phyloP scores from a whole-genome alignment of 257 asterid genomes.

The Leonotis leonurus region DNA sequence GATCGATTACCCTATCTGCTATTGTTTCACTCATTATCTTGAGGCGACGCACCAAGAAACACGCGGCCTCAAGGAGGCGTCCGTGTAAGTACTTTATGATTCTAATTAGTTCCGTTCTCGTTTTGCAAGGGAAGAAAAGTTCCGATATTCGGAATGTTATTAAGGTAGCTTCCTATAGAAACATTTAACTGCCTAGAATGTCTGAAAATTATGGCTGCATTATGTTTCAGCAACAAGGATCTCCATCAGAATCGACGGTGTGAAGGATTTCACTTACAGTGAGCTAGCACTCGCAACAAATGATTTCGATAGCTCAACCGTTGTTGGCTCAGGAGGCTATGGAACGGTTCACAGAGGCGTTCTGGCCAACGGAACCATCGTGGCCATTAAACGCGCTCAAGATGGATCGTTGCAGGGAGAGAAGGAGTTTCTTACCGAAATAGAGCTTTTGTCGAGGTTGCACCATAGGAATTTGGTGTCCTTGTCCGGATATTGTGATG shows the following conservation, averaged over 20 bases:
- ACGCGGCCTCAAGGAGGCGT: slow-evolving; percentile 46
- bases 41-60: slow-evolving; percentile 44
- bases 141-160: neutral
- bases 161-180: too few relatives aligned
- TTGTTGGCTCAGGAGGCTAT: slow-evolving; percentile 91
- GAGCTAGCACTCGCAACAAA: slow-evolving; percentile 71
- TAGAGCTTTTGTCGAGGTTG: slow-evolving; percentile 76
- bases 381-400: slow-evolving; percentile 90
- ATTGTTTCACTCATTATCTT: slow-evolving; percentile 48
- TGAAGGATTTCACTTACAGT: slow-evolving; percentile 59
- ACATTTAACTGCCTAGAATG: neutral
- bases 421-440: slow-evolving; percentile 91
- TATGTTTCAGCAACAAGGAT: slow-evolving; percentile 59
- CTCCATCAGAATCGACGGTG: slow-evolving; percentile 78
- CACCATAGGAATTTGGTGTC: slow-evolving; percentile 92
- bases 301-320: slow-evolving; percentile 44
- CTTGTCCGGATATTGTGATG: slow-evolving; percentile 82
- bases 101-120: neutral
- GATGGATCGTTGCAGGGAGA: slow-evolving; percentile 95
- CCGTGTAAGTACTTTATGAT: slow-evolving; percentile 43
- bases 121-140: neutral
- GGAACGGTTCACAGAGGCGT: slow-evolving; percentile 90
- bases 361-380: slow-evolving; percentile 69
- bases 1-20: slow-evolving; percentile 61
- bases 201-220: neutral